A percentile compares a stretch with the other conserved stretches of the same genome.
These are phyloP conservation scores for Aristolochia contorta DNA, from an alignment of 164 flowering plant species.

Conservation along the genomic window DNA sequence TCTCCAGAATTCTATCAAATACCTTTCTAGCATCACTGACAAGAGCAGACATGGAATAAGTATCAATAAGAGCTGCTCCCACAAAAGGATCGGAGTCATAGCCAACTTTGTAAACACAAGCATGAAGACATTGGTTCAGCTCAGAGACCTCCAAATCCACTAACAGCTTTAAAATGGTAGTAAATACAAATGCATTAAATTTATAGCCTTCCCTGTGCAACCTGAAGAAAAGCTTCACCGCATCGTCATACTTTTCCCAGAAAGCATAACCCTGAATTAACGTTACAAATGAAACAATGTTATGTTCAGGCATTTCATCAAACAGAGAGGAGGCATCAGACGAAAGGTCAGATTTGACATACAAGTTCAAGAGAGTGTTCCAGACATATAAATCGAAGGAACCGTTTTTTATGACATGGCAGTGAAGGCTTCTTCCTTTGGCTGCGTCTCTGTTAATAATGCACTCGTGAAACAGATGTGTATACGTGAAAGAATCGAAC, in stretches of 20 bases:
- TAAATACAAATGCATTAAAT: conserved; percentile 63
- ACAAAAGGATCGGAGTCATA: conserved; percentile 56
- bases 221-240: conserved; percentile 35
- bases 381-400: conserved; percentile 60
- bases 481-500: conserved; percentile 15
- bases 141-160: conserved; percentile 50
- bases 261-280: conserved; percentile 48
- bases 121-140: conserved; percentile 37
- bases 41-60: conserved; percentile 48
- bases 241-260: conserved; percentile 22
- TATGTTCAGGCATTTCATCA: conserved; percentile 64
- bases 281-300: conserved; percentile 65
- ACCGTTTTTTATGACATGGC: conserved; percentile 51
- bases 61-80: conserved; percentile 69
- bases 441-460: conserved; percentile 15
- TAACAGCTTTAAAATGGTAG: conserved; percentile 59
- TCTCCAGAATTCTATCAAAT: conserved; percentile 46
- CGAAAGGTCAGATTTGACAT: conserved; percentile 31
- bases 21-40: conserved; percentile 42
- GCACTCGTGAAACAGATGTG: conserved; percentile 22
- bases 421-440: conserved; percentile 42
- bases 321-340: conserved; percentile 45
- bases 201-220: conserved; percentile 62
- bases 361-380: conserved; percentile 56
- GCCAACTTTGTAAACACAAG: conserved; percentile 53